phyloP scores from a whole-genome alignment of 331 rosid species.

The Saraca asoca region DNA sequence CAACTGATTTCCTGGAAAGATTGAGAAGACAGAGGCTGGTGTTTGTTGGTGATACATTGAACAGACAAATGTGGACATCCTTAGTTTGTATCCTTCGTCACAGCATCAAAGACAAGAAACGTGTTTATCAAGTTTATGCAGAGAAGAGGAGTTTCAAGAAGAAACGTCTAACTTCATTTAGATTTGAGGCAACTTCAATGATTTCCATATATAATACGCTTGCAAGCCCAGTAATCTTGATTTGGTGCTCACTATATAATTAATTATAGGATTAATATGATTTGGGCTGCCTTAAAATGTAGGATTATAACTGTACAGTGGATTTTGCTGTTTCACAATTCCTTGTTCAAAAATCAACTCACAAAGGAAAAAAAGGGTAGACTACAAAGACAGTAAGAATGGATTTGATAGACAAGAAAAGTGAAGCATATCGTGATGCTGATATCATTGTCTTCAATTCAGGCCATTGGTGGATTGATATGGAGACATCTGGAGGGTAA shows the following conservation, averaged over 20 bases:
- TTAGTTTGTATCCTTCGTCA: conserved; percentile 81
- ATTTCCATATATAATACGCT: background rate
- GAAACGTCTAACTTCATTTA: conserved; percentile 76
- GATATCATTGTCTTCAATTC: no score
- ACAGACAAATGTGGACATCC: conserved; percentile 38
- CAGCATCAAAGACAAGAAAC: conserved; percentile 54
- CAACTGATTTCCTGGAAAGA: conserved; percentile 81
- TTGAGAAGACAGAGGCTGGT: conserved; percentile 7
- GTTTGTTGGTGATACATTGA: conserved; percentile 4
- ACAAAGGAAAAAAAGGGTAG: conserved; percentile 53
- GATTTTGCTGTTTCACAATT: conserved; percentile 89
- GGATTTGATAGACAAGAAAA: conserved; percentile 86
- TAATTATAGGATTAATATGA: no score
- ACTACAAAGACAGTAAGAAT: conserved; percentile 73
- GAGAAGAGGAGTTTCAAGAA: conserved; percentile 83
- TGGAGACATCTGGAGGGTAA: conserved; percentile 91
- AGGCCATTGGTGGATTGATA: conserved; percentile 89
- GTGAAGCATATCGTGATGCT: conserved; percentile 35
- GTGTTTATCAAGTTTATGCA: conserved; percentile 66
- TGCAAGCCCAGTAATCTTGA: no score
- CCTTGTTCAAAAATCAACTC: conserved; percentile 77
- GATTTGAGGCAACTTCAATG: conserved; percentile 78
- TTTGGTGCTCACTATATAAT: no score
- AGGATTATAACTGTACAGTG: conserved; percentile 90
- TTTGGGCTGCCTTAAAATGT: background rate